Evolutionary conservation across 352 stramenopile species (phyloP).

Genomic region (Phytopythium ostracodes): DNA sequence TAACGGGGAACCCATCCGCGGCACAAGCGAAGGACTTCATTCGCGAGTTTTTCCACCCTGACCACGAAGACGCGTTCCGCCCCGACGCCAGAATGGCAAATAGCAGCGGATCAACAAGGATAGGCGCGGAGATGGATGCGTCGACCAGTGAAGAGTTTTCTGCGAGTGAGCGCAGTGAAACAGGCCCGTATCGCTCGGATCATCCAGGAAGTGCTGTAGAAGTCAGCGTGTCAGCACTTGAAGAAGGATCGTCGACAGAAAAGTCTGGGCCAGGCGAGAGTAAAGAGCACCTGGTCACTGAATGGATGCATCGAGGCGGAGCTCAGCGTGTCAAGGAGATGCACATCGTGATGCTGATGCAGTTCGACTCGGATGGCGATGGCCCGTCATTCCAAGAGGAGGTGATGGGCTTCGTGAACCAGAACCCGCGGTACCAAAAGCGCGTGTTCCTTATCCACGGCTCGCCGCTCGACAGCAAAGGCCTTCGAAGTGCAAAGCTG

Average conservation of each 20-base stretch:
- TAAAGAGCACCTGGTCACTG: slow-evolving; percentile 20
- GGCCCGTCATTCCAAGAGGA: slow-evolving; percentile 52
- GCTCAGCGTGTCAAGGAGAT: slow-evolving; percentile 58
- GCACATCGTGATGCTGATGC: slow-evolving; percentile 78
- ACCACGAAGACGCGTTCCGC: slow-evolving; percentile 57
- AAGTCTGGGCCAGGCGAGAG: slow-evolving; percentile 9
- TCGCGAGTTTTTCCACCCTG: slow-evolving; percentile 85
- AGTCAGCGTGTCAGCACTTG: slow-evolving; percentile 12
- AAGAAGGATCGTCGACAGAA: slow-evolving; percentile 19
- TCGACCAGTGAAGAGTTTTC: slow-evolving; percentile 5
- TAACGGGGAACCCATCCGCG: slow-evolving; percentile 76
- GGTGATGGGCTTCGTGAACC: slow-evolving; percentile 61
- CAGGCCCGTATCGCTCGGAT: too few species aligned
- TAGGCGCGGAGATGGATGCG: not conserved
- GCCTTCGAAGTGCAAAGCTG: slow-evolving; percentile 58
- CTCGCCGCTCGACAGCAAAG: slow-evolving; percentile 47
- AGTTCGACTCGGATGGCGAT: slow-evolving; percentile 54
- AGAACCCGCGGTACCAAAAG: slow-evolving; percentile 67
- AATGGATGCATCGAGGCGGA: slow-evolving; percentile 49
- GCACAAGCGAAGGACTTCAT: slow-evolving; percentile 86
- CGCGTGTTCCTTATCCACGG: slow-evolving; percentile 81
- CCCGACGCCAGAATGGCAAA: not conserved
- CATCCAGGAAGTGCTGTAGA: not conserved
- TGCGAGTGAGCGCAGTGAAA: not conserved
- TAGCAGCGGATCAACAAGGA: not conserved